A percentile compares a stretch with the other conserved stretches of the same genome.
Evolutionary conservation across 805 yeast species (phyloP).

Genomic region (Scheffersomyces amazonensis): DNA sequence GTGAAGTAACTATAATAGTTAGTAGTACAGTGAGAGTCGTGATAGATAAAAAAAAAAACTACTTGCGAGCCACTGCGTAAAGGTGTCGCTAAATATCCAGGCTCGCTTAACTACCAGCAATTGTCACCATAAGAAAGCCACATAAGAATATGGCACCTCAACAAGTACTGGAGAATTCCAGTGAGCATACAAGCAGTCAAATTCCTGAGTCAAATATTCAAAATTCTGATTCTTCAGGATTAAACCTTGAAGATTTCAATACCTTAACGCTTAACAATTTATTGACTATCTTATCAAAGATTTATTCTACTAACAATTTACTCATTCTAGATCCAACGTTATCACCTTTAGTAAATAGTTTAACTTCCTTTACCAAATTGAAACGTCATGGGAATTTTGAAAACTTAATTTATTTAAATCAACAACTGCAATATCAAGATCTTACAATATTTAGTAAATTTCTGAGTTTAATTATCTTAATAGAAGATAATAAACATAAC

Average conservation of each 20-base stretch:
- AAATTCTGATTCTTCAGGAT: not conserved
- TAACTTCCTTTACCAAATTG: slow-evolving; percentile 54
- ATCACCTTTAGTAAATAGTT: slow-evolving; percentile 48
- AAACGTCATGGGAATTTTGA: slow-evolving; percentile 50
- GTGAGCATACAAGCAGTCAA: no score
- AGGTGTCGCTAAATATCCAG: no score
- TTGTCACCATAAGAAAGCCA: no score
- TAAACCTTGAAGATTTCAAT: slow-evolving; percentile 12
- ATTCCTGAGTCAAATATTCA: no score
- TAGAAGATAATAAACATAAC: slow-evolving; percentile 10
- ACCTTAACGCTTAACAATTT: slow-evolving; percentile 16
- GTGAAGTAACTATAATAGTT: no score
- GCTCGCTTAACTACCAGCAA: no score
- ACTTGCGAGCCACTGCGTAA: no score
- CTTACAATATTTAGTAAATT: slow-evolving; percentile 10
- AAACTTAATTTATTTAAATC: slow-evolving; percentile 45
- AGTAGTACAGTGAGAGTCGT: no score
- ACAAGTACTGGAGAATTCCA: no score
- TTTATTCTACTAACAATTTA: slow-evolving; percentile 24
- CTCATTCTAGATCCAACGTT: slow-evolving; percentile 45
- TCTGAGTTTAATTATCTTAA: slow-evolving; percentile 15
- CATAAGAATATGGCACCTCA: no score
- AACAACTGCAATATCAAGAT: slow-evolving; percentile 8
- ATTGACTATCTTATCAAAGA: slow-evolving; percentile 15
- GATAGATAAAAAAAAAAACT: no score